Evolutionary conservation across 116 monocot genomes (phyloP).

Genomic region (Phalaenopsis hybrid): DNA sequence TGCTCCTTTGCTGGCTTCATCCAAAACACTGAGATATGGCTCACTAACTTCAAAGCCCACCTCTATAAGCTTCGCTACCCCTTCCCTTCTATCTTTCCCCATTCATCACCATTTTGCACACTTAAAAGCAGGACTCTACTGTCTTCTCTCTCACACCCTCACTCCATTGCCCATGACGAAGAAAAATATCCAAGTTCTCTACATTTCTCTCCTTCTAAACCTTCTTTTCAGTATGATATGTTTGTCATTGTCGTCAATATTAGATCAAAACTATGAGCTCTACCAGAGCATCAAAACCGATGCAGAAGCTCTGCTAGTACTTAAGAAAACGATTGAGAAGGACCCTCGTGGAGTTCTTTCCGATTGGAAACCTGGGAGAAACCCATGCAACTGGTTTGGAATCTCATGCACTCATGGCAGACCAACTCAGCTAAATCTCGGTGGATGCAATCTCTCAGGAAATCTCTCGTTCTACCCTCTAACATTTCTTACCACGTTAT

Average conservation of each 20-base stretch:
- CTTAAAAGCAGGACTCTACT: slow-evolving; percentile 1
- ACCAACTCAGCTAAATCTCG: slow-evolving; percentile 44
- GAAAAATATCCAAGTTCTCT: slow-evolving; percentile 4
- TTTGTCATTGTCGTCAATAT: slow-evolving; percentile 5
- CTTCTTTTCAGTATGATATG: slow-evolving; percentile 19
- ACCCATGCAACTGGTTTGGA: slow-evolving; percentile 60
- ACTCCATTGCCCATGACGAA: slow-evolving; percentile 19
- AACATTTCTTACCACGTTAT: slow-evolving; percentile 32
- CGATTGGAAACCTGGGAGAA: slow-evolving; percentile 36
- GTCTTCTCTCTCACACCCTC: not conserved
- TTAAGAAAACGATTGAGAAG: slow-evolving; percentile 39
- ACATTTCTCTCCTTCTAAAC: slow-evolving; percentile 9
- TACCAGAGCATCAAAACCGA: slow-evolving; percentile 33
- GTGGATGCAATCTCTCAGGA: slow-evolving; percentile 43
- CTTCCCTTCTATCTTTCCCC: not conserved
- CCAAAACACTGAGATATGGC: slow-evolving; percentile 2
- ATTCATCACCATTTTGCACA: not conserved
- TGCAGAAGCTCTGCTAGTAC: slow-evolving; percentile 43
- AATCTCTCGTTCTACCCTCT: slow-evolving; percentile 35
- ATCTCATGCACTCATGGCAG: slow-evolving; percentile 46
- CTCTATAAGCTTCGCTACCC: not conserved
- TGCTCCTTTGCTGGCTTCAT: slow-evolving; percentile 12
- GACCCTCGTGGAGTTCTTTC: slow-evolving; percentile 47
- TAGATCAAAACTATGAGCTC: slow-evolving; percentile 4
- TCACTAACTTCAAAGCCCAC: slow-evolving; percentile 4